These are phyloP conservation scores for Pythium aquatile DNA, from an alignment of 352 stramenopile genomes.

Conservation along the genomic window DNA sequence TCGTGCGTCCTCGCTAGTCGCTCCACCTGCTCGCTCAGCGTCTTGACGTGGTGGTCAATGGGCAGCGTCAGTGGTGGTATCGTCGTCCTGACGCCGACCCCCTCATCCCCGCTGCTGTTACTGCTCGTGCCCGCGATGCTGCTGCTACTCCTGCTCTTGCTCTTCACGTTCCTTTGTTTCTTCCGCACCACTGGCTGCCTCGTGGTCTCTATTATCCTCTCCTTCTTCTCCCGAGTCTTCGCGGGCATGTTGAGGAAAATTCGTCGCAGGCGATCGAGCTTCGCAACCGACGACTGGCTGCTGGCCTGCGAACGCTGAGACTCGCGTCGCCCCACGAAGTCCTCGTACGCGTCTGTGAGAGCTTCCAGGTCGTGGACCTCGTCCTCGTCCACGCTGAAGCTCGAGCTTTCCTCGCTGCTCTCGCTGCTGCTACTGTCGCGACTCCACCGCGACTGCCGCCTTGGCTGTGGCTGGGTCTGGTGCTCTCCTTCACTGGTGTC, in stretches of 20 bases:
- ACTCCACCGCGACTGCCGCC: constrained; percentile 13
- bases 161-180: background rate
- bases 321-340: constrained; percentile 12
- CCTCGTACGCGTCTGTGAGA: constrained; percentile 11
- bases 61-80: constrained; percentile 24
- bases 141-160: background rate
- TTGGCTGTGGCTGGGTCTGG: background rate
- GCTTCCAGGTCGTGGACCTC: background rate
- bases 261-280: constrained; percentile 54
- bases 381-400: background rate
- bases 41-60: constrained; percentile 50
- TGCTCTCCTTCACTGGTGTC: constrained; percentile 2
- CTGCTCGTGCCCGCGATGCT: constrained; percentile 10
- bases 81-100: background rate
- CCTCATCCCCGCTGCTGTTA: constrained; percentile 22
- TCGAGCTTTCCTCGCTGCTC: constrained; percentile 1
- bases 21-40: constrained; percentile 50
- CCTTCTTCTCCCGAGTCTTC: constrained; percentile 1
- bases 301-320: background rate
- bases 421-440: constrained; percentile 18
- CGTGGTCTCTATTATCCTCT: background rate
- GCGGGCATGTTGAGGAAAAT: constrained; percentile 68
- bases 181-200: constrained; percentile 1
- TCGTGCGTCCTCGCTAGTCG: constrained; percentile 40
- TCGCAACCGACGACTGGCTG: constrained; percentile 23